Conservation (phyloP, 1,139 yeast species). For the Diutina siamensis region DNA sequence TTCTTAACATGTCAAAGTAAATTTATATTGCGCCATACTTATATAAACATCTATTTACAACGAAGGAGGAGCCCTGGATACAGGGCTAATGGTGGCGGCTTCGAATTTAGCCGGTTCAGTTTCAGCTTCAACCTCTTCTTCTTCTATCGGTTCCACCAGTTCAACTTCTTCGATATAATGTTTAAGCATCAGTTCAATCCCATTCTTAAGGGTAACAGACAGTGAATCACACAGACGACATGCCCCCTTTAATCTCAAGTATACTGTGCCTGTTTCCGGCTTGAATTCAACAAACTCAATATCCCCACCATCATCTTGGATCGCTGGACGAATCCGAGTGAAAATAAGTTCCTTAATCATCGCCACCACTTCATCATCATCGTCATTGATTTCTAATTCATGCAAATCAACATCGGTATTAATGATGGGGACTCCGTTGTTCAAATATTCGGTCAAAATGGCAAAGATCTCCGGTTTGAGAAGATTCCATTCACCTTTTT, state of each 20-base stretch:
- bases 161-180: constrained; percentile 73
- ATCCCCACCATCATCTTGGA: constrained; percentile 80
- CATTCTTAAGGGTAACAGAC: constrained; percentile 64
- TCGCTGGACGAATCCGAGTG: constrained; percentile 92
- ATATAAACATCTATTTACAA: constrained; percentile 26
- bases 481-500: constrained; percentile 53
- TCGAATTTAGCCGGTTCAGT: constrained; percentile 42
- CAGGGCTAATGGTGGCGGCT: constrained; percentile 26
- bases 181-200: constrained; percentile 73
- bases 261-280: constrained; percentile 54
- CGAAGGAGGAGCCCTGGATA: constrained; percentile 24
- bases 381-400: constrained; percentile 31
- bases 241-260: constrained; percentile 60
- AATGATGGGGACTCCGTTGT: constrained; percentile 56
- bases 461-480: constrained; percentile 85
- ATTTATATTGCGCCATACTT: too few relatives aligned
- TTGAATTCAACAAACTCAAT: constrained; percentile 60
- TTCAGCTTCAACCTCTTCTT: constrained; percentile 12
- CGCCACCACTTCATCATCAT: constrained; percentile 60
- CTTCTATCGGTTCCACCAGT: constrained; percentile 50
- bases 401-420: constrained; percentile 20
- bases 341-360: constrained; percentile 90
- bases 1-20: not conserved
- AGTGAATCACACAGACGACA: constrained; percentile 73
- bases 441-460: constrained; percentile 68